A percentile compares a stretch with the other conserved stretches of the same genome.
Conservation (phyloP, 257 asterid genomes). For the Salvia rosmarinus region DNA sequence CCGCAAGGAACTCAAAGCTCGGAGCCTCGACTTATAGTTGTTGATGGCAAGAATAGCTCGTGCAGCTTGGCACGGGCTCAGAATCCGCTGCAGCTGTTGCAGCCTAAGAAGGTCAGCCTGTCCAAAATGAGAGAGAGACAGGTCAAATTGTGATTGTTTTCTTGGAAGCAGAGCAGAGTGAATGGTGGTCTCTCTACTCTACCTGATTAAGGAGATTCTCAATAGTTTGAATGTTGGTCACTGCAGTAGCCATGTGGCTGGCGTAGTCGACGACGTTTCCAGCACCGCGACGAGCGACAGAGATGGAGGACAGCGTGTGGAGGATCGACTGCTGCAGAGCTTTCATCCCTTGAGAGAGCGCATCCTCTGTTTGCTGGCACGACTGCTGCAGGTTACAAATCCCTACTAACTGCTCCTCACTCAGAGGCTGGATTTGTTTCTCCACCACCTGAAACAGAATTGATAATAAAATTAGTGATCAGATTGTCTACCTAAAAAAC, state of each 20-base stretch:
- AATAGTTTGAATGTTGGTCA: slow-evolving; percentile 58
- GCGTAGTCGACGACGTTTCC: slow-evolving; percentile 62
- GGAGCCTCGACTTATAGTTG: slow-evolving; percentile 76
- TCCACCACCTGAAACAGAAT: slow-evolving; percentile 52
- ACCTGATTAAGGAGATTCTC: slow-evolving; percentile 76
- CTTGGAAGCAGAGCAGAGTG: neutral
- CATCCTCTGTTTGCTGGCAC: slow-evolving; percentile 82
- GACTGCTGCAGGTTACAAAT: slow-evolving; percentile 74
- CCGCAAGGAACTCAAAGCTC: slow-evolving; percentile 78
- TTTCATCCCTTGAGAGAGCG: slow-evolving; percentile 89
- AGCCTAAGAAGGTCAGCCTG: slow-evolving; percentile 84
- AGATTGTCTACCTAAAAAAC: no score
- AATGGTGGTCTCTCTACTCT: no score
- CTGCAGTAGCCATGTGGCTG: slow-evolving; percentile 77
- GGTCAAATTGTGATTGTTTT: neutral
- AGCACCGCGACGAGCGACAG: slow-evolving; percentile 42
- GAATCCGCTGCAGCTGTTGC: slow-evolving; percentile 82
- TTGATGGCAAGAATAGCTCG: slow-evolving; percentile 78
- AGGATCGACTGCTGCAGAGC: slow-evolving; percentile 72
- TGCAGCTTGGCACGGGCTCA: slow-evolving; percentile 85
- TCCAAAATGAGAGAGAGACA: neutral
- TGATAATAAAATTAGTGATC: no score
- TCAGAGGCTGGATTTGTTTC: slow-evolving; percentile 67
- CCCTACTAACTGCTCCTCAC: slow-evolving; percentile 70
- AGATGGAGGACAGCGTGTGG: slow-evolving; percentile 63